A percentile compares a stretch with the other conserved stretches of the same genome.
phyloP scores from a whole-genome alignment of 202 grass and related monocot species.

The Dendrocalamus latiflorus region DNA sequence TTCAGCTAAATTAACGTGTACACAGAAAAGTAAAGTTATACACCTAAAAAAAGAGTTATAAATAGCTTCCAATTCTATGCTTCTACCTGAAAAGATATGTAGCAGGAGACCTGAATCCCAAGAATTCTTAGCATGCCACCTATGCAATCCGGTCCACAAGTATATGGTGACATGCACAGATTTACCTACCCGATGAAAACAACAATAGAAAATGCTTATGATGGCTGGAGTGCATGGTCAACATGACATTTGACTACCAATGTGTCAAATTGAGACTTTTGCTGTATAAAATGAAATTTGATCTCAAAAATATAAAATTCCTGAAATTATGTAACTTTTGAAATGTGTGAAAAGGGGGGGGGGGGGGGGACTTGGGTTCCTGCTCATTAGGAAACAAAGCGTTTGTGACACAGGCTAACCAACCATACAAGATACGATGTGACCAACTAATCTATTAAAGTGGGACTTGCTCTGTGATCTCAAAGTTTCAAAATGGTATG shows the following conservation, averaged over 20 bases:
- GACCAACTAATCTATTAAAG: background rate
- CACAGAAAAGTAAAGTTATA: background rate
- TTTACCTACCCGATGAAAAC: constrained; percentile 38
- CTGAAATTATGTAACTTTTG: constrained; percentile 6
- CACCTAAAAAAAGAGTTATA: too few species aligned
- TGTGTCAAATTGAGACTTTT: constrained; percentile 31
- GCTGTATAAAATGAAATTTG: background rate
- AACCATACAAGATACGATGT: constrained; percentile 10
- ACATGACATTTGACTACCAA: constrained; percentile 15
- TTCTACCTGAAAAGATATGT: constrained; percentile 20
- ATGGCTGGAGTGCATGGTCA: constrained; percentile 41
- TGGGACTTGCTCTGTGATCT: background rate
- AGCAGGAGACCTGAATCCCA: constrained; percentile 14
- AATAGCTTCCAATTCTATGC: background rate
- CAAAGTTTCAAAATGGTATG: constrained; percentile 1
- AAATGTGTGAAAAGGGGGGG: background rate
- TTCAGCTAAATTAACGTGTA: background rate
- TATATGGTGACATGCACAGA: constrained; percentile 20
- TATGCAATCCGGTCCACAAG: constrained; percentile 27
- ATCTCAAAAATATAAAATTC: background rate
- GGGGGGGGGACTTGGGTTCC: constrained; percentile 5
- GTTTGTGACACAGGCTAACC: constrained; percentile 16
- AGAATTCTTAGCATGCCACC: constrained; percentile 22
- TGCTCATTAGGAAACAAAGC: constrained; percentile 16
- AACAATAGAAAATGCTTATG: background rate